phyloP scores from a whole-genome alignment of 1,139 yeast species.

The Blastobotrys elegans region DNA sequence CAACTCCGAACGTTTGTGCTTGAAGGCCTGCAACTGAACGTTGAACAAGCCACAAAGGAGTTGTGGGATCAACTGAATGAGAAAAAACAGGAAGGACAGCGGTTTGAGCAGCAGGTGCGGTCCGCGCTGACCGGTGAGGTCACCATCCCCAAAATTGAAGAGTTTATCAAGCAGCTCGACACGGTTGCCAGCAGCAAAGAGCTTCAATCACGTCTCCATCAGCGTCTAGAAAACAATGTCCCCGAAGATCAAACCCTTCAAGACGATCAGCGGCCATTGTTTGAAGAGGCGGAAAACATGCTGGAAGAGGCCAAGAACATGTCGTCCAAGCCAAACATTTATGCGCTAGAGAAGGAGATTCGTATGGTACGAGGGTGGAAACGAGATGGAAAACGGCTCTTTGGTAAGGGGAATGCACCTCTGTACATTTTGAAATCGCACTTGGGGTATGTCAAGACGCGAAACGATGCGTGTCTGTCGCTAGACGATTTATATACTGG shows the following conservation, averaged over 20 bases:
- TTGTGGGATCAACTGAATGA: constrained; percentile 19
- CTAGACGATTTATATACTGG: constrained; percentile 38
- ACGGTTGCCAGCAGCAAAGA: constrained; percentile 4
- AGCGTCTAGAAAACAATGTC: constrained; percentile 5
- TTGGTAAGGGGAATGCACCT: constrained; percentile 38
- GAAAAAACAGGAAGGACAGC: constrained; percentile 21
- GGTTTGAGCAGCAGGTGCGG: constrained; percentile 9
- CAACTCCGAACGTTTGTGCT: constrained; percentile 39
- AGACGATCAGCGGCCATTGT: constrained; percentile 30
- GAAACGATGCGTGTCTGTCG: constrained; percentile 40
- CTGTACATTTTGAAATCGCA: constrained; percentile 32
- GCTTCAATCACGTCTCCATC: background rate
- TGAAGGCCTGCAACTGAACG: constrained; percentile 37
- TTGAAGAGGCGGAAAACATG: constrained; percentile 26
- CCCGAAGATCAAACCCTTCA: background rate
- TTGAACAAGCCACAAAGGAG: constrained; percentile 18
- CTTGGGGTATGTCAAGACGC: constrained; percentile 34
- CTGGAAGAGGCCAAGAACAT: constrained; percentile 26
- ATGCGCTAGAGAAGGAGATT: constrained; percentile 21
- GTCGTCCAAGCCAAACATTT: constrained; percentile 19
- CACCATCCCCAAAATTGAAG: background rate
- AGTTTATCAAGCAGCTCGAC: background rate
- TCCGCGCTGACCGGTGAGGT: background rate
- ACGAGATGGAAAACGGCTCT: constrained; percentile 37
- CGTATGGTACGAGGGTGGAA: constrained; percentile 40